Base-by-base conservation (phyloP, 345 rosid species). In the Schrenkiella parvula region DNA sequence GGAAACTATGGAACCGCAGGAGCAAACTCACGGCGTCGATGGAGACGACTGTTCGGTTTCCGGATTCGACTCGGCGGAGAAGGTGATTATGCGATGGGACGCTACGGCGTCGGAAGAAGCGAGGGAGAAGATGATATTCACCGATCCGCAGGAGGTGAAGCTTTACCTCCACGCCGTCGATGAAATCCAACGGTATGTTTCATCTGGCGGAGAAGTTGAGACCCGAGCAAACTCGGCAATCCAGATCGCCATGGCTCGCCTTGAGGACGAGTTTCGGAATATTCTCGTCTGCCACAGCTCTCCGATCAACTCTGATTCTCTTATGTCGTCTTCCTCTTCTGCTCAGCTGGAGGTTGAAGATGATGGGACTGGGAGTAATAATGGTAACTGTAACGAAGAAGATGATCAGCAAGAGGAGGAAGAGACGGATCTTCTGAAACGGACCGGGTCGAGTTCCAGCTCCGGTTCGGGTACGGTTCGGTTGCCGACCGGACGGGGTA, bases 231-330 rank as follows among this genome's bases (percentile, higher is more conserved):
- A 78, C 79, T 81, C 86, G 3, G 68, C 88, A 9, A 81, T 91
- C 70, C 97, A 91, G 90, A 91, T 95, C 89, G 96, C 99, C 54
- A 95, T 95, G 99, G 97, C 97, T 32, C 82, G 99, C 5, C 90
- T 95, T 1, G 97, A 91, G 64, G 99, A 95, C 71, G 99, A 95
- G 93, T 95, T 95, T 53, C 83, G 95, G 26, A 87, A 78, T 77
- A 88, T 95, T 31, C 88, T 95, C 15, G 83, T 91, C 34, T 78
- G 60, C 10, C 83, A 91, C 70, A 78, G 88, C 22, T 67, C 83
- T 17, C 90, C 97, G 3, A 57, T 95, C 26, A 96, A 95, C 52
- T 66, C 83, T 2, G 92, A 87, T 46, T 84, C 87, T 0, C 81
- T 84, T 50, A 64, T 73, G 63, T 63, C 79, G 25, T 18, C 81